Evolutionary conservation across 257 asterid genomes (phyloP).

Genomic region (Nicotiana benthamiana): DNA sequence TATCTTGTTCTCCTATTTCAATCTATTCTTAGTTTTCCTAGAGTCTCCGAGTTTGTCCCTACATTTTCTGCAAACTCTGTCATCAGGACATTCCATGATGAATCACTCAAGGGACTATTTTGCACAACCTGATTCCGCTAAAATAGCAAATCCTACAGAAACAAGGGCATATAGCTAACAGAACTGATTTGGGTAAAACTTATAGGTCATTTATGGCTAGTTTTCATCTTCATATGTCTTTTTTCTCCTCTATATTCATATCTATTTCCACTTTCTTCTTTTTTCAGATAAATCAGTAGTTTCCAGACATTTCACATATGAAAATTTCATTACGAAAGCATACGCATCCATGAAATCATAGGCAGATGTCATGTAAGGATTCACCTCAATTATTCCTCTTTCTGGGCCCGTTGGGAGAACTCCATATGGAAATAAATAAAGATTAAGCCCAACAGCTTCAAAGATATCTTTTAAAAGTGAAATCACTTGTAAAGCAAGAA

Average conservation of each 20-base stretch:
- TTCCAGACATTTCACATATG: neutral
- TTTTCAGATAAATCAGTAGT: neutral
- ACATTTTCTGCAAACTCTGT: neutral
- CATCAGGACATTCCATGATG: neutral
- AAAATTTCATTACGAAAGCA: constrained; percentile 1
- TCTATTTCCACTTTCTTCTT: neutral
- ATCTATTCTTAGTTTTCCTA: neutral
- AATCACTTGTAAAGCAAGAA: constrained; percentile 96
- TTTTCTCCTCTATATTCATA: neutral
- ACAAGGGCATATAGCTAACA: neutral
- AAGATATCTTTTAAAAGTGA: constrained; percentile 91
- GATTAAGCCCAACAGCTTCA: constrained; percentile 75
- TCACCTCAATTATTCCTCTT: constrained; percentile 97
- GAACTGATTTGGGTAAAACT: neutral
- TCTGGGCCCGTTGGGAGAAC: constrained; percentile 98
- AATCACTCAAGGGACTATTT: neutral
- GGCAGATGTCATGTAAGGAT: constrained; percentile 3
- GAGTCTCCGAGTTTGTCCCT: neutral
- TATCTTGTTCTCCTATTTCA: neutral
- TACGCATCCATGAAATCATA: neutral
- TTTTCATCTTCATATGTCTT: neutral
- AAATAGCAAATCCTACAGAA: neutral
- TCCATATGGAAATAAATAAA: constrained; percentile 92
- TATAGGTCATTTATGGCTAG: neutral
- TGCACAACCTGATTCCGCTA: neutral